phyloP scores from a whole-genome alignment of 192 early-diverging fungal species.

The Hyaloraphidium curvatum region DNA sequence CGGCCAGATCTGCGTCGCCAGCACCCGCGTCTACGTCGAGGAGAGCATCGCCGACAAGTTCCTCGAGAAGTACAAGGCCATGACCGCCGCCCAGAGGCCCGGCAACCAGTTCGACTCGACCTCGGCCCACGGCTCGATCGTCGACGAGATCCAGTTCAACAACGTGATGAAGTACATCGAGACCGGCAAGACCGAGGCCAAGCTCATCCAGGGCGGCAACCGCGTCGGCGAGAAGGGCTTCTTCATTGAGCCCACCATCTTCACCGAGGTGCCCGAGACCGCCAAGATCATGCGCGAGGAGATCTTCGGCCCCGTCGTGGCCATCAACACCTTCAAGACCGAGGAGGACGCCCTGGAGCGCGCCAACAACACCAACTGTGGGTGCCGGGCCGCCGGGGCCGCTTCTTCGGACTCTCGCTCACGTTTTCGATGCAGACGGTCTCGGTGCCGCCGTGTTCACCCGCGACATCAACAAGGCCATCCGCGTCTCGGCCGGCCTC shows the following conservation, averaged over 20 bases:
- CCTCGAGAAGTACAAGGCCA: neutral
- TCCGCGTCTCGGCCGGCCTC: neutral
- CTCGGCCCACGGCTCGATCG: neutral
- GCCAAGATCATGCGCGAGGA: slow-evolving; percentile 4
- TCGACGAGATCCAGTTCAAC: neutral
- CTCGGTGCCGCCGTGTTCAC: neutral
- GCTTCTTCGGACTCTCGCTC: too few species aligned
- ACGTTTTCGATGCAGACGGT: too few species aligned
- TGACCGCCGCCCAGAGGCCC: neutral
- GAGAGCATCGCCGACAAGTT: neutral
- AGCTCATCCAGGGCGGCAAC: slow-evolving; percentile 8
- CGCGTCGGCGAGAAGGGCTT: neutral
- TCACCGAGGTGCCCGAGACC: neutral
- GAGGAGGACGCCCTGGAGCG: neutral
- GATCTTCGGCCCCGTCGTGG: slow-evolving; percentile 1
- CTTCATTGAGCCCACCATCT: slow-evolving; percentile 2
- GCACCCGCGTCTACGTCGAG: neutral
- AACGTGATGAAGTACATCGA: slow-evolving; percentile 2
- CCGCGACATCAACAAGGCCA: neutral
- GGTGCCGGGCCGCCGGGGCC: too few species aligned
- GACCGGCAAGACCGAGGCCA: neutral
- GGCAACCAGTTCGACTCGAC: neutral
- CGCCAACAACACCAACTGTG: neutral
- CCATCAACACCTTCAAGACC: neutral
- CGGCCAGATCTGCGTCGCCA: neutral